These are phyloP conservation scores for Debaryomyces maramus DNA, from an alignment of 805 yeast species.

Conservation along the genomic window DNA sequence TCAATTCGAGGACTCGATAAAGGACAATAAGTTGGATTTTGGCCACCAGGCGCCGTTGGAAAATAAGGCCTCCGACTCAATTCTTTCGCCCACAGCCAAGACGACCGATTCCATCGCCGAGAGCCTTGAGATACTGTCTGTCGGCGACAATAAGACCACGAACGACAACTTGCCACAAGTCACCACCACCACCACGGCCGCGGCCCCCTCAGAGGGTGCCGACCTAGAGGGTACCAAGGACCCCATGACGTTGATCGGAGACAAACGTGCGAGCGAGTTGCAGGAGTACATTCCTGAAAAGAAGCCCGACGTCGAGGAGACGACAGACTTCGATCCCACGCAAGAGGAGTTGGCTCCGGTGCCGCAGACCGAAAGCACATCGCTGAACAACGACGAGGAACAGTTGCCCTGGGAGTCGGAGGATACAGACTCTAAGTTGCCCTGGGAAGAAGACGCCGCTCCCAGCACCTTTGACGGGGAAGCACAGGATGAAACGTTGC, in stretches of 20 bases:
- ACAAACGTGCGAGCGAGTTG: slow-evolving; percentile 15
- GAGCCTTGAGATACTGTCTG: neutral
- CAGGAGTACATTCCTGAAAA: slow-evolving; percentile 16
- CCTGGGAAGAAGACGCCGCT: slow-evolving; percentile 9
- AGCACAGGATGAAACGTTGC: slow-evolving; percentile 1
- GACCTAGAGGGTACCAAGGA: no score
- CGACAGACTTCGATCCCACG: neutral
- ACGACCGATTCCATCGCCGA: neutral
- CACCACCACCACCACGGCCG: no score
- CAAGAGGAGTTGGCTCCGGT: neutral
- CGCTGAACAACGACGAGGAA: neutral
- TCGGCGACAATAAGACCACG: neutral
- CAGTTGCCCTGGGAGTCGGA: slow-evolving; percentile 5
- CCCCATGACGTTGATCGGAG: slow-evolving; percentile 15
- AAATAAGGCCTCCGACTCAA: neutral
- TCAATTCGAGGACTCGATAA: slow-evolving; percentile 5
- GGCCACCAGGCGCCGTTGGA: neutral
- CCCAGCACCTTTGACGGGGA: slow-evolving; percentile 1
- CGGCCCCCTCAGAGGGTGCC: no score
- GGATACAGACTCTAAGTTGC: slow-evolving; percentile 3
- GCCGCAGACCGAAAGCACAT: neutral
- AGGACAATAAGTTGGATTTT: slow-evolving; percentile 4
- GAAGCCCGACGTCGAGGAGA: slow-evolving; percentile 1
- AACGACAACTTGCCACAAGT: no score
- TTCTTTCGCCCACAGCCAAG: neutral